A percentile compares a stretch with the other conserved stretches of the same genome.
Evolutionary conservation across 2,329 filamentous ascomycete species (phyloP).

Genomic region (Domatiomyces globalis): DNA sequence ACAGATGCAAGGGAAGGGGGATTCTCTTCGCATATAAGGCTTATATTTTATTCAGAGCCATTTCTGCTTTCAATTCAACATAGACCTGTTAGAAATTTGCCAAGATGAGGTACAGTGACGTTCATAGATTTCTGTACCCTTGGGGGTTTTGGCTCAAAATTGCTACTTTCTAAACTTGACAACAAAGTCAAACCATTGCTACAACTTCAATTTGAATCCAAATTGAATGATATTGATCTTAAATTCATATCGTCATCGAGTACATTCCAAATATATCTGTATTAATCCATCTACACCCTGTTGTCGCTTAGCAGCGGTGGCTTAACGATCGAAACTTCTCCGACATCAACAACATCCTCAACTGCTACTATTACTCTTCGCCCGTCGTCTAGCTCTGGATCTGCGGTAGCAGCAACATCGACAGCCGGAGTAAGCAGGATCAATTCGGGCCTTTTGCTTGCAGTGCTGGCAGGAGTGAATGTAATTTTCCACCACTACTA

Average conservation of each 20-base stretch:
- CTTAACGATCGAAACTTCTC: background rate
- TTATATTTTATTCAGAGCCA: background rate
- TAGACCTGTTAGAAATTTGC: no score
- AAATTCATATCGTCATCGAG: no score
- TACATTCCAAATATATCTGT: no score
- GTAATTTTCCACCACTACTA: background rate
- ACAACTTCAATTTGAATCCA: no score
- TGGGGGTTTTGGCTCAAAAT: no score
- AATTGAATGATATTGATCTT: no score
- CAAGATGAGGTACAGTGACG: no score
- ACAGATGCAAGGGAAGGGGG: background rate
- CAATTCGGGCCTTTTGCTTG: background rate
- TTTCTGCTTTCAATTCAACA: background rate
- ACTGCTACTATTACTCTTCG: conserved; percentile 1
- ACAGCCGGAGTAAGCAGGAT: conserved; percentile 2
- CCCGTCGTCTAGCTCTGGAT: conserved; percentile 1
- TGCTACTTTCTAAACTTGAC: no score
- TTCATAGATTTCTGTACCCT: no score
- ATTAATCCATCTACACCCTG: no score
- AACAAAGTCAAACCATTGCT: no score
- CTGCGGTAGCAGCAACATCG: background rate
- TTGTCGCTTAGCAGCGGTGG: background rate
- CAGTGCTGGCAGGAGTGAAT: background rate
- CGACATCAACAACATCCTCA: conserved; percentile 3
- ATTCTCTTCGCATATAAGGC: background rate